Conservation (phyloP, 805 yeast genomes). For the Hyphopichia homilentoma region DNA sequence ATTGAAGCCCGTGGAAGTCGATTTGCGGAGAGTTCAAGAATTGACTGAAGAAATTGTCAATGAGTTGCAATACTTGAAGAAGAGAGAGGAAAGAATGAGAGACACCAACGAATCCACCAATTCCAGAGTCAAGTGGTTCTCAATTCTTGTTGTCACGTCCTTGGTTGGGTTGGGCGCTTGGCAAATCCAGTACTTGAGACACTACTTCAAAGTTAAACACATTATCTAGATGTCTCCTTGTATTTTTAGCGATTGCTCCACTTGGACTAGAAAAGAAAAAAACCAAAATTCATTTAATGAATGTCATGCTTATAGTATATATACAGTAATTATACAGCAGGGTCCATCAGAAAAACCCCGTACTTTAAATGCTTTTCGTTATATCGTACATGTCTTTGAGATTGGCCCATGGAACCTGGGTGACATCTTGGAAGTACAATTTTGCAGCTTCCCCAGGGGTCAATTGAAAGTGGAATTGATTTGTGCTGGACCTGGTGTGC, state of each 20-base stretch:
- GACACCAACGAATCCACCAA: conserved; percentile 97
- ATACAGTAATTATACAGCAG: no score
- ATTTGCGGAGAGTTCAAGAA: conserved; percentile 82
- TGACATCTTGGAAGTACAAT: no score
- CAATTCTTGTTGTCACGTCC: conserved; percentile 62
- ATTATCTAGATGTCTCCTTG: conserved; percentile 61
- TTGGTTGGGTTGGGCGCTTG: conserved; percentile 81
- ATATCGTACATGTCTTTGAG: no score
- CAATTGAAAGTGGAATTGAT: no score
- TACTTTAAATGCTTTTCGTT: no score
- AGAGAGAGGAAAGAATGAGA: conserved; percentile 88
- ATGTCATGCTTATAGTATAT: background rate
- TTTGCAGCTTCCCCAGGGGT: no score
- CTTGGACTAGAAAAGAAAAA: background rate
- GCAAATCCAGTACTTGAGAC: conserved; percentile 90
- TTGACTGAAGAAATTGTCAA: conserved; percentile 74
- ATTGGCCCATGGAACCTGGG: no score
- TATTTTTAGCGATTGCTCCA: background rate
- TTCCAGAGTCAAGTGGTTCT: conserved; percentile 85
- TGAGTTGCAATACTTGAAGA: conserved; percentile 79
- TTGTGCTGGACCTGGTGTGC: no score
- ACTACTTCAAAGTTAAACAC: conserved; percentile 85
- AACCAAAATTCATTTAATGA: background rate
- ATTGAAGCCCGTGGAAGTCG: conserved; percentile 89
- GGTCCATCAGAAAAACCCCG: no score